Base-by-base conservation (phyloP, 2,329 filamentous ascomycete species). In the Xylariaceae sp. region DNA sequence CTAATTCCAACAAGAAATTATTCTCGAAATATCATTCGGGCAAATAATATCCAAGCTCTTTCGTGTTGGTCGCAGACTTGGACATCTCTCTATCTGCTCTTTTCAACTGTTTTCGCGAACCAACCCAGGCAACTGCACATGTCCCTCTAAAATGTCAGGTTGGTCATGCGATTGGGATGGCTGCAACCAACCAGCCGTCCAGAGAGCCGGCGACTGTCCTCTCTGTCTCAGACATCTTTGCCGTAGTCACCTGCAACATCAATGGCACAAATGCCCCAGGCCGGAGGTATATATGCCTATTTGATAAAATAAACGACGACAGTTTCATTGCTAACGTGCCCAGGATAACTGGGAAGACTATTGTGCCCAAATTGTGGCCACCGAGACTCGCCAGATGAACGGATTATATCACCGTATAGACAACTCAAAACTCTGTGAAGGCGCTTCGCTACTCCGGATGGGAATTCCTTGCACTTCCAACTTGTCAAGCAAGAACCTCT, bases 141-240 rank as follows among this genome's bases (percentile, higher is more conserved):
- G n/a, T n/a, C n/a, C n/a, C n/a, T n/a, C n/a, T n/a, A n/a, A n/a
- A n/a, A n/a, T n/a, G n/a, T n/a, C n/a, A n/a, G n/a, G n/a, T n/a
- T 48, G 44, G 50, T 5, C n/a, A 3, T 51, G 48, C 21, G 43
- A 46, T 21, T 50, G 42, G 38, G 40, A 44, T 3, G 15, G 35
- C 32, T 52, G 50, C 37, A 15, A 34, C 28, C 4, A 40, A 17
- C 44, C 51, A 40, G 54, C 50, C 29, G 54, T 55, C 17, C 53
- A 54, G 31, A 40, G 47, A 38, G 41, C 35, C 1, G 54, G 53
- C 4, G 50, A 57, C 41, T 58, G 54, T 32, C 17, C 38, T 3
- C 48, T 57, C 18, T 58, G 54, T 36, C 34, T 50, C 24, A 47
- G 33, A 27, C 54, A 57, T 31, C 47, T 57, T 23, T 57, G 54